phyloP scores from a whole-genome alignment of 225 moss, liverwort and hornwort species.

The Asterella californica region DNA sequence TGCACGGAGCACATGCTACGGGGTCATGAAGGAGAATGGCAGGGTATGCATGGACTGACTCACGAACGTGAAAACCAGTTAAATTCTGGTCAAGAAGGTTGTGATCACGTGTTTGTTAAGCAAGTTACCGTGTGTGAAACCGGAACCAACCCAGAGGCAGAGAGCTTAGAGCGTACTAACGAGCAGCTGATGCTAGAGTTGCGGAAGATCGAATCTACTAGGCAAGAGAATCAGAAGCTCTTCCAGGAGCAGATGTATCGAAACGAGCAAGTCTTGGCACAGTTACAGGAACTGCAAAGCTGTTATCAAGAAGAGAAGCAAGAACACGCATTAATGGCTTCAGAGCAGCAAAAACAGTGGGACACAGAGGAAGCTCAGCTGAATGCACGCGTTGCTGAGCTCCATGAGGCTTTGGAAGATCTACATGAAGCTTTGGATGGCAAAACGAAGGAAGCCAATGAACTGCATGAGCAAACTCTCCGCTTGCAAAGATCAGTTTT shows the following conservation, averaged over 20 bases:
- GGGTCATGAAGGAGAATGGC: neutral
- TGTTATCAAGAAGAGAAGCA: neutral
- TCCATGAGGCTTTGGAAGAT: constrained; percentile 4
- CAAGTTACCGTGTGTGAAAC: neutral
- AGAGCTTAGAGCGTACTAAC: neutral
- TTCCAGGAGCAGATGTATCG: constrained; percentile 5
- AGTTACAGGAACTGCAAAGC: constrained; percentile 5
- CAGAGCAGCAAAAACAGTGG: constrained; percentile 1
- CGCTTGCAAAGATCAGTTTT: constrained; percentile 19
- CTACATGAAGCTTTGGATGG: constrained; percentile 20
- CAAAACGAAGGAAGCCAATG: constrained; percentile 7
- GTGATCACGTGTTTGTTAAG: neutral
- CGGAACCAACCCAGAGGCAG: neutral
- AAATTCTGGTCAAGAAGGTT: neutral
- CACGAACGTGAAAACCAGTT: neutral
- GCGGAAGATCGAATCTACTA: neutral
- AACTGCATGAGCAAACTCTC: constrained; percentile 15
- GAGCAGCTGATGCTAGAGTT: neutral
- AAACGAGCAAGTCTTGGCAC: constrained; percentile 1
- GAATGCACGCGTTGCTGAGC: neutral
- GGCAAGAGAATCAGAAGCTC: neutral
- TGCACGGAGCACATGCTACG: neutral
- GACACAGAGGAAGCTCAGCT: constrained; percentile 3
- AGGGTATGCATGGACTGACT: neutral
- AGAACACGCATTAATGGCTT: neutral